Conservation (phyloP, 176 grass and related monocot species). For the Musa beccarii region DNA sequence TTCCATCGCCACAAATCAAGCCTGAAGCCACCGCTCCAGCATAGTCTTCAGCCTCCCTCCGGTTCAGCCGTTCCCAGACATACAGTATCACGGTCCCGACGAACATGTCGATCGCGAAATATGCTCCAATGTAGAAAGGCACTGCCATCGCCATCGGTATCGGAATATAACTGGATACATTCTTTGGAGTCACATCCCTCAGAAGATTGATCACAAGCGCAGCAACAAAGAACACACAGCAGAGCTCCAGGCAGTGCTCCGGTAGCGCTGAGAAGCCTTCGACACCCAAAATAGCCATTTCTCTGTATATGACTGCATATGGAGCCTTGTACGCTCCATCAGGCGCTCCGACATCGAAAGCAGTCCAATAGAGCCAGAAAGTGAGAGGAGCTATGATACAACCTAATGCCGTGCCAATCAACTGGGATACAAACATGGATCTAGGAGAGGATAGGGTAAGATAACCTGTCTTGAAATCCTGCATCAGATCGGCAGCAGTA, state of each 20-base stretch:
- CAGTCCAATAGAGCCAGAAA: conserved; percentile 78
- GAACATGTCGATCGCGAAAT: conserved; percentile 90
- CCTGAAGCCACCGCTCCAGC: conserved; percentile 57
- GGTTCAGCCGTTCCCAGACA: conserved; percentile 60
- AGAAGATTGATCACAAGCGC: conserved; percentile 54
- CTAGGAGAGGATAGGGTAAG: conserved; percentile 72
- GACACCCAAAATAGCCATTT: conserved; percentile 72
- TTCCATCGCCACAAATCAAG: conserved; percentile 87
- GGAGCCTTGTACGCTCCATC: conserved; percentile 85
- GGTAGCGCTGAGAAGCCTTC: conserved; percentile 63
- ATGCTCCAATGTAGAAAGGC: conserved; percentile 84
- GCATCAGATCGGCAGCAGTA: conserved; percentile 85
- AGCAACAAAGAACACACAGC: conserved; percentile 46
- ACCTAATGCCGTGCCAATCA: conserved; percentile 68
- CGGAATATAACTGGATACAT: conserved; percentile 51
- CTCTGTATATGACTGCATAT: conserved; percentile 70
- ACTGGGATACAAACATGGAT: conserved; percentile 83
- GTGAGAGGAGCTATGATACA: conserved; percentile 73
- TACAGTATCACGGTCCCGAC: conserved; percentile 62
- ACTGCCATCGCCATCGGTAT: conserved; percentile 88
- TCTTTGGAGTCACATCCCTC: conserved; percentile 37
- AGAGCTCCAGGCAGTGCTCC: conserved; percentile 64
- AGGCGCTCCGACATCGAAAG: conserved; percentile 63
- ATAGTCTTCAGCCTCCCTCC: conserved; percentile 58
- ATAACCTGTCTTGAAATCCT: conserved; percentile 92